Percentiles rank a stretch among this genome's conserved stretches.
phyloP scores from a whole-genome alignment of 2,329 filamentous ascomycete species.

The Rhynchosporium secalis region DNA sequence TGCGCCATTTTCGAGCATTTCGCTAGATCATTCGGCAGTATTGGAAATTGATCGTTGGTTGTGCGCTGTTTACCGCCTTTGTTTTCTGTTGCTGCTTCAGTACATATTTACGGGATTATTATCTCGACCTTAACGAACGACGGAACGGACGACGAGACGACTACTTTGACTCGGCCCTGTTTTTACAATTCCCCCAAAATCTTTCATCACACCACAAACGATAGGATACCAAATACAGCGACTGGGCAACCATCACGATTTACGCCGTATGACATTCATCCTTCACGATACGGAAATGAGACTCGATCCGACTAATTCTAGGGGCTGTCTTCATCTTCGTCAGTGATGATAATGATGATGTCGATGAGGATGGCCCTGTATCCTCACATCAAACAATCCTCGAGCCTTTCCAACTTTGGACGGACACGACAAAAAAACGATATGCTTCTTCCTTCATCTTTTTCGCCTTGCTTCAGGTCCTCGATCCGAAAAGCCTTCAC shows the following conservation, averaged over 20 bases:
- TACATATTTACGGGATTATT: constrained; percentile 29
- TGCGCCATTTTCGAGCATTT: constrained; percentile 22
- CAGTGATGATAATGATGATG: too few species aligned
- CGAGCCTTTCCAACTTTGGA: constrained; percentile 20
- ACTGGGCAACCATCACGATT: constrained; percentile 41
- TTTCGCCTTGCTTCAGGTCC: constrained; percentile 5
- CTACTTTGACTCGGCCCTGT: constrained; percentile 26
- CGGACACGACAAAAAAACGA: constrained; percentile 19
- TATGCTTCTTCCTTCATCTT: constrained; percentile 14
- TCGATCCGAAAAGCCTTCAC: background rate
- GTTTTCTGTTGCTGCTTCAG: constrained; percentile 24
- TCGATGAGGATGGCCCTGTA: background rate
- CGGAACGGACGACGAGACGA: constrained; percentile 25
- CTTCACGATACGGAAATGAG: constrained; percentile 23
- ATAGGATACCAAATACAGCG: constrained; percentile 40
- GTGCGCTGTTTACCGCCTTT: constrained; percentile 19
- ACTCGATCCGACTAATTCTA: constrained; percentile 26
- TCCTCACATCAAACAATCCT: constrained; percentile 13
- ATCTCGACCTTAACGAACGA: constrained; percentile 16
- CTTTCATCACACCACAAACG: constrained; percentile 25
- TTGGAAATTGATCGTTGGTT: constrained; percentile 19
- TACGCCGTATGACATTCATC: constrained; percentile 37
- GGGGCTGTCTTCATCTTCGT: constrained; percentile 18
- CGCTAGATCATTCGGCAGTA: background rate
- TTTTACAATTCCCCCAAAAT: constrained; percentile 31